These are phyloP conservation scores for Panicum miliaceum DNA, from an alignment of 176 grass and related monocot species.

Conservation along the genomic window DNA sequence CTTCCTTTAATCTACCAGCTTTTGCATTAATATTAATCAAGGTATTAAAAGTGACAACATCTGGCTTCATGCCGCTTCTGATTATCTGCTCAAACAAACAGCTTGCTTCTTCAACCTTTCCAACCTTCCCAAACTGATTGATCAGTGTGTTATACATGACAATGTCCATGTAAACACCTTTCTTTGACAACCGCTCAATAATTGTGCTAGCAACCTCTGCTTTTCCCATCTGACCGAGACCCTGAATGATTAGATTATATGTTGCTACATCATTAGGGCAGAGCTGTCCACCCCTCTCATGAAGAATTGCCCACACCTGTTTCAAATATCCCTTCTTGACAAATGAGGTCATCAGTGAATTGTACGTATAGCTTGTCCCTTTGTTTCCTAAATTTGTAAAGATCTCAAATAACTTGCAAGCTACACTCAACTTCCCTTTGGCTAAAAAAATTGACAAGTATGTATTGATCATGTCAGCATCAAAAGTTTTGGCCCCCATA, in stretches of 20 bases:
- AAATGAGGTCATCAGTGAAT: constrained; percentile 88
- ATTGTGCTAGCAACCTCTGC: constrained; percentile 69
- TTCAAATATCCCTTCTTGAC: constrained; percentile 93
- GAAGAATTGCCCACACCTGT: constrained; percentile 83
- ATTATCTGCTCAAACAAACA: constrained; percentile 75
- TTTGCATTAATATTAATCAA: constrained; percentile 93
- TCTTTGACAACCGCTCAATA: constrained; percentile 71
- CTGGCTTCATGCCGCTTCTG: constrained; percentile 74
- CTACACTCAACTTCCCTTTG: constrained; percentile 84
- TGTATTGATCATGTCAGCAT: constrained; percentile 92
- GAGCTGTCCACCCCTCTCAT: constrained; percentile 70
- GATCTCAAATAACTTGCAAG: constrained; percentile 95
- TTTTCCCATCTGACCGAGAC: constrained; percentile 80
- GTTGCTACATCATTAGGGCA: constrained; percentile 87
- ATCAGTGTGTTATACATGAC: constrained; percentile 98
- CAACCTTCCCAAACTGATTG: constrained; percentile 76
- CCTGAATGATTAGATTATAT: constrained; percentile 91
- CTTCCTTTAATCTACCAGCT: constrained; percentile 80
- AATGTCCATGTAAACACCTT: constrained; percentile 87
- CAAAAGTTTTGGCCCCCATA: constrained; percentile 67
- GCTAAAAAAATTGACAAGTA: constrained; percentile 93
- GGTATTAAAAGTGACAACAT: constrained; percentile 95
- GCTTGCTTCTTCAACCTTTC: constrained; percentile 71
- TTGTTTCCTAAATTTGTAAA: constrained; percentile 61
- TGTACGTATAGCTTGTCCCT: constrained; percentile 86